phyloP scores from a whole-genome alignment of 2,329 filamentous ascomycete species.

The Trichoderma cornu-damae region DNA sequence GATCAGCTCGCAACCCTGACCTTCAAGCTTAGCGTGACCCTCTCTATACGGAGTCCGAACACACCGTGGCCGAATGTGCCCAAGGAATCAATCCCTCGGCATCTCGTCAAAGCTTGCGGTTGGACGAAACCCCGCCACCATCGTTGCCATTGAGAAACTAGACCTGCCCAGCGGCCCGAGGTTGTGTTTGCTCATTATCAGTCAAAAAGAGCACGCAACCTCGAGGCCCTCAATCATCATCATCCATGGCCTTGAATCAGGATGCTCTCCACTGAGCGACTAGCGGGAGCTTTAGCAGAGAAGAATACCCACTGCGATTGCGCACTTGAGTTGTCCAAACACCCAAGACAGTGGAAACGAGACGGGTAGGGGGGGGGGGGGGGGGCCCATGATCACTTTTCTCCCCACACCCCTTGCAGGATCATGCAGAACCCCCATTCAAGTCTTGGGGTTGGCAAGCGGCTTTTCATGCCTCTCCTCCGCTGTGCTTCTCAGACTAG shows the following conservation, averaged over 20 bases:
- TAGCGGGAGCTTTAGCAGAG: not conserved
- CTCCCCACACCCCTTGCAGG: constrained; percentile 17
- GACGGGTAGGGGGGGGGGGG: too few relatives aligned
- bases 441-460: not conserved
- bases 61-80: not conserved
- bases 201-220: too few relatives aligned
- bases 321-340: not conserved
- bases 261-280: not conserved
- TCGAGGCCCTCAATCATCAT: not conserved
- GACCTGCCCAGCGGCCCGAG: not conserved
- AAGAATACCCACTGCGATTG: constrained; percentile 7
- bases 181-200: not conserved
- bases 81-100: not conserved
- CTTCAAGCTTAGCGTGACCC: constrained; percentile 10
- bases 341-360: constrained; percentile 8
- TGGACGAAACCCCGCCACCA: not conserved
- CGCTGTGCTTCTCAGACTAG: not conserved
- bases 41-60: not conserved
- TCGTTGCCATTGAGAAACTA: not conserved
- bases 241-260: not conserved
- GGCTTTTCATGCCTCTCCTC: constrained; percentile 1
- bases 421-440: constrained; percentile 5
- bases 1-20: constrained; percentile 18
- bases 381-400: not conserved
- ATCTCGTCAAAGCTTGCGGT: not conserved